phyloP scores from a whole-genome alignment of 805 yeast species.

The Monosporozyma aquatica region DNA sequence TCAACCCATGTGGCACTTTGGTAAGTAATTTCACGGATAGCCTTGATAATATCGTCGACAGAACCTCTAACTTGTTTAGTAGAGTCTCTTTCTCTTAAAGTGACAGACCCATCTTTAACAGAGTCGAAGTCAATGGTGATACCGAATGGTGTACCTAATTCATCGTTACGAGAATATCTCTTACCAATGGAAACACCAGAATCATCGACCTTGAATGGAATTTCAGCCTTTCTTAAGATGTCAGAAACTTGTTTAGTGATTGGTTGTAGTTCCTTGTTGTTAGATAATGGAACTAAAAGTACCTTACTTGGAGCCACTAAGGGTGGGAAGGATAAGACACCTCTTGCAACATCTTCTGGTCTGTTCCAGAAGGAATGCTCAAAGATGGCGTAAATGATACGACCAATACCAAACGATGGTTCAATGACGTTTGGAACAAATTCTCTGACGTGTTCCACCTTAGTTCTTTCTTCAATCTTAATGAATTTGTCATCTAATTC shows the following conservation, averaged over 20 bases:
- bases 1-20: conserved; percentile 73
- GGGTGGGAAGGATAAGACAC: conserved; percentile 89
- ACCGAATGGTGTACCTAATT: conserved; percentile 98
- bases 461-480: conserved; percentile 65
- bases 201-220: conserved; percentile 94
- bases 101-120: conserved; percentile 75
- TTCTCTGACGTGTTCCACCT: conserved; percentile 87
- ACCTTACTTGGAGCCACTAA: conserved; percentile 97
- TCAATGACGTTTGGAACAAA: conserved; percentile 95
- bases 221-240: conserved; percentile 65
- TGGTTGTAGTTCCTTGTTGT: conserved; percentile 71
- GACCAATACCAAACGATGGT: conserved; percentile 98
- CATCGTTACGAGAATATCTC: conserved; percentile 97
- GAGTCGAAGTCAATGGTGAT: conserved; percentile 94
- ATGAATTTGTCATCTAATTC: conserved; percentile 70
- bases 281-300: conserved; percentile 85
- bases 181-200: conserved; percentile 96
- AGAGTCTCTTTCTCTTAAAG: conserved; percentile 94
- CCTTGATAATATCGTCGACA: conserved; percentile 58
- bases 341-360: conserved; percentile 80
- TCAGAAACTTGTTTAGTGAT: conserved; percentile 60
- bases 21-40: conserved; percentile 69
- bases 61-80: conserved; percentile 95
- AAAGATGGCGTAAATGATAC: conserved; percentile 84
- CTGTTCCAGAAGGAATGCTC: conserved; percentile 96